phyloP scores from a whole-genome alignment of 75 land plant species.

The Sequoiadendron giganteum region DNA sequence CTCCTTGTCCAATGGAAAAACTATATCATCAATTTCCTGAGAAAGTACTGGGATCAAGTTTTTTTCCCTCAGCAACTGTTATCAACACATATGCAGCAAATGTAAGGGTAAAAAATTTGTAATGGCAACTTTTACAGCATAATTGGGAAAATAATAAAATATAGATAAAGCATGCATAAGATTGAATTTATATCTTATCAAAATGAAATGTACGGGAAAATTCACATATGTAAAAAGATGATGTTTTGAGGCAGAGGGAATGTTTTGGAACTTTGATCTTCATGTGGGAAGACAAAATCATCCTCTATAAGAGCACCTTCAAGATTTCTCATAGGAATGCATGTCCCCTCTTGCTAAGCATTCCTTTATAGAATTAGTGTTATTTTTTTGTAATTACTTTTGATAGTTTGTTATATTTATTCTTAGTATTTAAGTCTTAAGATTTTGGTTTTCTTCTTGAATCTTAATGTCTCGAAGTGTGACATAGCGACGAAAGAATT shows the following conservation, averaged over 20 bases:
- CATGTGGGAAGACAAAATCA: too few relatives aligned
- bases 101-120: neutral
- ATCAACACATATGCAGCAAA: neutral
- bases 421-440: too few relatives aligned
- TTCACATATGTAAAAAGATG: neutral
- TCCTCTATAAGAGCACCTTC: neutral
- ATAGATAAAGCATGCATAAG: neutral
- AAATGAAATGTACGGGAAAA: neutral
- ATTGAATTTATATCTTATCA: neutral
- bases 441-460: too few relatives aligned
- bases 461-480: too few relatives aligned
- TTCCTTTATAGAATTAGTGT: too few relatives aligned
- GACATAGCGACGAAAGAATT: too few relatives aligned
- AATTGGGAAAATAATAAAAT: neutral
- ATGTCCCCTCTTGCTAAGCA: neutral
- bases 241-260: too few relatives aligned
- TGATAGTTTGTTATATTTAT: too few relatives aligned
- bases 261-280: too few relatives aligned
- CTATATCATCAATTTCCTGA: conserved; percentile 70
- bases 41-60: conserved; percentile 60
- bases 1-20: conserved; percentile 64
- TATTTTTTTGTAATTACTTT: too few relatives aligned
- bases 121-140: neutral
- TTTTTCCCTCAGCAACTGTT: conserved; percentile 87
- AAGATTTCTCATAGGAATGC: neutral